Base-by-base conservation (phyloP, 805 yeast species). In the Kuraishia floccosa region DNA sequence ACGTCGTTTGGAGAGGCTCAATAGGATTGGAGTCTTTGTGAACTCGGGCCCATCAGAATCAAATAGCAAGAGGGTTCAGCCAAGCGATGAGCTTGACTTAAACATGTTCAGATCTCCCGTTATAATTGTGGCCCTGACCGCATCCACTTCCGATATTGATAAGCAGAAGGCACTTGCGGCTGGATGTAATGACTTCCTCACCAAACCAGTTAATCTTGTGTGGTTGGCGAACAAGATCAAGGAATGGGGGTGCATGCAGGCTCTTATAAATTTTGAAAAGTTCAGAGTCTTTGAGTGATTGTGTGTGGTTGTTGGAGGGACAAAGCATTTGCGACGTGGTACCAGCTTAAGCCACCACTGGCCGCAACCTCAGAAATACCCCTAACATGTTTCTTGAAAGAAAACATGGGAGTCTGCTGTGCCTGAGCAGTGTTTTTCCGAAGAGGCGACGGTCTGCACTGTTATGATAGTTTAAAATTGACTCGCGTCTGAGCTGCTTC, bases 231-330 rank as follows among this genome's bases (percentile, higher is more conserved):
- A 83, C 47, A 91, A 91, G 55, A 82, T 91, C 31, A 80, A 86
- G 1, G 96, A 89, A 54, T 91, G 97, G 97, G 97, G 98, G 1
- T 89, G 97, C 54, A 89, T 89, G 97, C 98, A 89, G 56, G 96
- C 96, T 1, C 59, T 89, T 30, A 87, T 89, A 50, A 94, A 89
- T 54, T 89, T 81, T 52, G 96, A 91, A 50, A 89, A 93, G 24
- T 91, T 96, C 93, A 74, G 70, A 41, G 60, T 61, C n/a, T n/a
- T n/a, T n/a, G n/a, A n/a, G n/a, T n/a, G n/a, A n/a, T n/a, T n/a
- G n/a, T n/a, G n/a, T n/a, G n/a, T n/a, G n/a, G n/a, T n/a, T n/a
- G n/a, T n/a, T n/a, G n/a, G n/a, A n/a, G n/a, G n/a, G n/a, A n/a
- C n/a, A n/a, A n/a, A n/a, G n/a, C n/a, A n/a, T n/a, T n/a, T n/a